phyloP scores from a whole-genome alignment of 352 stramenopile genomes.

The Phytopythium boreale region DNA sequence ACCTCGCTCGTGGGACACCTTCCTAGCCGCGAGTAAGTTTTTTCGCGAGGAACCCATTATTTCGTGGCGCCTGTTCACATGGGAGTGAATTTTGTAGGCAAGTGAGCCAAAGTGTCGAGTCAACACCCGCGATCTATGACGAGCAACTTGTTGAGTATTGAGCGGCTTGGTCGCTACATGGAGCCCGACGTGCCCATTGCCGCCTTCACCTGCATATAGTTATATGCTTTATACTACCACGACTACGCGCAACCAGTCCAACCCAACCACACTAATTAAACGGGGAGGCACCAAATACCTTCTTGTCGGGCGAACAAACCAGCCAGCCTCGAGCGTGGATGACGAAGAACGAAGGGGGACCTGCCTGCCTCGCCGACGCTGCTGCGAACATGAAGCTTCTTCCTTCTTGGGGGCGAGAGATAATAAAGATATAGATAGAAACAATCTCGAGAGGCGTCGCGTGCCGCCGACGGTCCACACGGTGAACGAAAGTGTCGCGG shows the following conservation, averaged over 20 bases:
- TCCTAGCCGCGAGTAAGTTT: too few species aligned
- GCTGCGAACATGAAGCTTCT: not conserved
- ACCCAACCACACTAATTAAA: not conserved
- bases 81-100: too few species aligned
- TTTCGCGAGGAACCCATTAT: not conserved
- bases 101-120: too few species aligned
- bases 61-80: not conserved
- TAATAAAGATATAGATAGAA: slow-evolving; percentile 5
- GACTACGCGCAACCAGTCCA: not conserved
- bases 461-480: not conserved
- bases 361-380: not conserved
- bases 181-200: not conserved
- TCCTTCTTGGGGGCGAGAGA: slow-evolving; percentile 1
- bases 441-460: not conserved
- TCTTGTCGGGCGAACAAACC: not conserved
- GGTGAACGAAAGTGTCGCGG: not conserved
- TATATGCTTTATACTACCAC: not conserved
- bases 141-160: not conserved
- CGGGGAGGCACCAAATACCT: not conserved
- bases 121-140: not conserved
- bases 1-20: too few species aligned
- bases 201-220: not conserved
- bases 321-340: not conserved
- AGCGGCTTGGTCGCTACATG: not conserved
- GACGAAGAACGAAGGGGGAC: not conserved